phyloP scores from a whole-genome alignment of 306 rosid species.

The Quercus wislizeni region DNA sequence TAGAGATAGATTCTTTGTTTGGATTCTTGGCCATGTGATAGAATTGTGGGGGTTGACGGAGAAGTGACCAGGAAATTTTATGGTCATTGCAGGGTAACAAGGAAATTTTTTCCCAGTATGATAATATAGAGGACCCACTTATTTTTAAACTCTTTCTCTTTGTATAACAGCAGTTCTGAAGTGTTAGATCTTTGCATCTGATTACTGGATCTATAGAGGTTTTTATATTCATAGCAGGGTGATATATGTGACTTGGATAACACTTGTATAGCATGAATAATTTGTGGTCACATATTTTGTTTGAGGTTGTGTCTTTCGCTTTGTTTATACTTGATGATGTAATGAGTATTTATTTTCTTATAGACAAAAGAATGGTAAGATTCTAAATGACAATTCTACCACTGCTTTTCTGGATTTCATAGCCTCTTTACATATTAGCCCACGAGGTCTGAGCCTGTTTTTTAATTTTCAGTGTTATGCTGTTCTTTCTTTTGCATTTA shows the following conservation, averaged over 20 bases:
- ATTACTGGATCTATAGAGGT: conserved; percentile 24
- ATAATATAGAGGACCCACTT: conserved; percentile 19
- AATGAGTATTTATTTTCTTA: background rate
- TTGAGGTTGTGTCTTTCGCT: background rate
- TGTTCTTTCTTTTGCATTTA: no score
- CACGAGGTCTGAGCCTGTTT: no score
- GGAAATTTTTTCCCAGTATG: conserved; percentile 20
- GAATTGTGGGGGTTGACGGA: conserved; percentile 6
- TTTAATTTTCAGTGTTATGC: no score
- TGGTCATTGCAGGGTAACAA: conserved; percentile 18
- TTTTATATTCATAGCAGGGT: conserved; percentile 18
- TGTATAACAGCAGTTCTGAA: conserved; percentile 25
- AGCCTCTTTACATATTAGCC: no score
- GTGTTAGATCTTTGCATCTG: conserved; percentile 21
- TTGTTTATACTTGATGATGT: conserved; percentile 10
- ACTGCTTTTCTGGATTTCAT: no score
- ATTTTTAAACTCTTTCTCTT: conserved; percentile 21
- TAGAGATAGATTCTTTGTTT: conserved; percentile 14
- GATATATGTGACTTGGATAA: conserved; percentile 4
- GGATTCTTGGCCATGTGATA: conserved; percentile 18
- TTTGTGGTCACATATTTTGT: conserved; percentile 11
- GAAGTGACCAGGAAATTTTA: conserved; percentile 2
- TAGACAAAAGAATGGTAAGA: conserved; percentile 12
- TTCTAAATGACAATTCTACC: conserved; percentile 1
- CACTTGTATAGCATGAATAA: background rate